These are phyloP conservation scores for Clathrus columnatus DNA, from an alignment of 768 basidiomycete genomes.

Conservation along the genomic window DNA sequence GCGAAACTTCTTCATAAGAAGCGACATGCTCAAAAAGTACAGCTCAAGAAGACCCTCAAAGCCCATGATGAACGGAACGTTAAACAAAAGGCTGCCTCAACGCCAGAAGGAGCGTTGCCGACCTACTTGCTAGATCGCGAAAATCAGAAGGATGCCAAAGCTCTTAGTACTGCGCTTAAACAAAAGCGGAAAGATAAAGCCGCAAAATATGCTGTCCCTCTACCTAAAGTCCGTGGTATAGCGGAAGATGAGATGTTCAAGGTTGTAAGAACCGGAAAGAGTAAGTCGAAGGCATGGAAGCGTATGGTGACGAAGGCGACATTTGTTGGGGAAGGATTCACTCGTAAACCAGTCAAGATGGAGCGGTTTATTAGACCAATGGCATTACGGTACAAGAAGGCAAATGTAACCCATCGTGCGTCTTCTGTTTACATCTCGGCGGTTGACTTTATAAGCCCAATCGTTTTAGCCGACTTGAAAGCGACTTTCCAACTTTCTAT, in stretches of 20 bases:
- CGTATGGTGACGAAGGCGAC: constrained; percentile 99
- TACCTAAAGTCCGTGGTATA: constrained; percentile 95
- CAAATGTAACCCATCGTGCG: constrained; percentile 97
- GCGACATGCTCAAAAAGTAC: constrained; percentile 95
- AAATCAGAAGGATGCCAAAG: constrained; percentile 97
- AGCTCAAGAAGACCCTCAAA: constrained; percentile 98
- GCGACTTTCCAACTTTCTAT: constrained; percentile 99
- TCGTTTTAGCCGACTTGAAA: constrained; percentile 74
- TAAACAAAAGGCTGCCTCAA: constrained; percentile 70
- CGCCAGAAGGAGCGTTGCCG: constrained; percentile 87
- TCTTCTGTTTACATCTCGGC: neutral
- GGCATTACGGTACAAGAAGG: constrained; percentile 96
- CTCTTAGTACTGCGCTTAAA: constrained; percentile 91
- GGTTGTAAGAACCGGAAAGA: constrained; percentile 96
- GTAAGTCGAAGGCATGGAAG: constrained; percentile 95
- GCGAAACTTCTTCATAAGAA: constrained; percentile 97
- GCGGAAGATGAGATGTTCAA: constrained; percentile 99
- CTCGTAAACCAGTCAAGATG: constrained; percentile 97
- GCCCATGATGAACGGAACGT: constrained; percentile 98
- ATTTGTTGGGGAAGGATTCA: constrained; percentile 97
- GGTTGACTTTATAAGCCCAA: neutral
- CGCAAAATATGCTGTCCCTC: constrained; percentile 92
- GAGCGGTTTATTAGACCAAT: constrained; percentile 96
- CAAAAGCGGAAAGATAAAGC: constrained; percentile 99
- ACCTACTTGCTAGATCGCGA: constrained; percentile 95